Conservation (phyloP, 345 rosid species). For the Theobroma cacao region DNA sequence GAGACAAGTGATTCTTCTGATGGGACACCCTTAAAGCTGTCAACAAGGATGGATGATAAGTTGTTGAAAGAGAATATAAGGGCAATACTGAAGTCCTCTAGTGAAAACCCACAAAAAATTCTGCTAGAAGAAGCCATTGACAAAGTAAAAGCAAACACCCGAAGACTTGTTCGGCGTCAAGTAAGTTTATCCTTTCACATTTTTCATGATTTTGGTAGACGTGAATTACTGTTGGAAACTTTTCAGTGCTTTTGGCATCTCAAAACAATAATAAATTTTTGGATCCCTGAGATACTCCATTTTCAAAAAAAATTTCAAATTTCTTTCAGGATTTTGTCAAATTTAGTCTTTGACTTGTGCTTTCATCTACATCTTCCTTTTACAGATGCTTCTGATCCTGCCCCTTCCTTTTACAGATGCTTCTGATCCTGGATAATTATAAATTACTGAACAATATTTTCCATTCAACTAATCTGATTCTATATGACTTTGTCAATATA, state of each 20-base stretch:
- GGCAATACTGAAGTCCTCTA: constrained; percentile 34
- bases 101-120: constrained; percentile 38
- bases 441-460: neutral
- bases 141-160: constrained; percentile 69
- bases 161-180: constrained; percentile 88
- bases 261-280: neutral
- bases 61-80: constrained; percentile 39
- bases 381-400: neutral
- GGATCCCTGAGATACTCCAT: neutral
- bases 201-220: neutral
- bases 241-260: neutral
- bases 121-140: constrained; percentile 66
- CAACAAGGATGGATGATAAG: constrained; percentile 28
- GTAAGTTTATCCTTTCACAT: constrained; percentile 41
- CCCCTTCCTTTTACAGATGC: neutral
- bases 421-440: neutral
- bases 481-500: neutral
- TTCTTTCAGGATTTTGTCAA: neutral
- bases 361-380: neutral
- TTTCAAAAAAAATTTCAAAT: neutral
- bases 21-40: constrained; percentile 18
- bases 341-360: neutral
- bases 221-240: neutral
- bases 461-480: neutral
- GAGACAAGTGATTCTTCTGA: constrained; percentile 15